phyloP scores from a whole-genome alignment of 2,329 filamentous ascomycete genomes.

The Aspergillus persii region DNA sequence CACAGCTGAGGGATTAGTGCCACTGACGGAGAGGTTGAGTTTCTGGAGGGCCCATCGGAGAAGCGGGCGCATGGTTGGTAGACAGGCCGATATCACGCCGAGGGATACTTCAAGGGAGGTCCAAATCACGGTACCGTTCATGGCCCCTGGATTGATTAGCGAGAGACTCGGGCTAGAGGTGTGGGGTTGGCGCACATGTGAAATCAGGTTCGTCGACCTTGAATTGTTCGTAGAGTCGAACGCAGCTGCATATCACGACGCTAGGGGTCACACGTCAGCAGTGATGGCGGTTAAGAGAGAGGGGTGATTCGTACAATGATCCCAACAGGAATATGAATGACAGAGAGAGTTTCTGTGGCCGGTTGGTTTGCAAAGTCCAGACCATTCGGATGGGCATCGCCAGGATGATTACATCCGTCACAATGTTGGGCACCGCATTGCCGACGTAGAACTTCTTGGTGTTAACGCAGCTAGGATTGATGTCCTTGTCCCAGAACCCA shows the following conservation, averaged over 20 bases:
- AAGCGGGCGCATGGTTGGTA: not conserved
- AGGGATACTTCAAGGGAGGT: conserved; percentile 3
- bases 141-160: not conserved
- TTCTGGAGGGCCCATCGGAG: not conserved
- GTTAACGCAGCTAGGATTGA: not conserved
- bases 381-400: not conserved
- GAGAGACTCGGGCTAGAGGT: not conserved
- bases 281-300: not conserved
- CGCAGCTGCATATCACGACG: not conserved
- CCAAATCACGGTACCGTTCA: conserved; percentile 4
- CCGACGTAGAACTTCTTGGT: not conserved
- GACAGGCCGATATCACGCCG: conserved; percentile 1
- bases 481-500: not conserved
- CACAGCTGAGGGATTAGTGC: not conserved
- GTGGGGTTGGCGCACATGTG: not conserved
- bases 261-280: not conserved
- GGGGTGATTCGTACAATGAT: not conserved
- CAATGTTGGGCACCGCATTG: not conserved
- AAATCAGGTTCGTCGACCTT: not conserved
- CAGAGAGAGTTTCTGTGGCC: not conserved
- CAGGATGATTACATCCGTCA: not conserved
- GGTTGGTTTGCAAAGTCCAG: not conserved
- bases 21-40: not conserved
- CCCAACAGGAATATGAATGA: not conserved
- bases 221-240: not conserved